Evolutionary conservation across 116 monocot species (phyloP), one percentile per base, ranked within the genome.

Genomic region (Zostera marina): DNA sequence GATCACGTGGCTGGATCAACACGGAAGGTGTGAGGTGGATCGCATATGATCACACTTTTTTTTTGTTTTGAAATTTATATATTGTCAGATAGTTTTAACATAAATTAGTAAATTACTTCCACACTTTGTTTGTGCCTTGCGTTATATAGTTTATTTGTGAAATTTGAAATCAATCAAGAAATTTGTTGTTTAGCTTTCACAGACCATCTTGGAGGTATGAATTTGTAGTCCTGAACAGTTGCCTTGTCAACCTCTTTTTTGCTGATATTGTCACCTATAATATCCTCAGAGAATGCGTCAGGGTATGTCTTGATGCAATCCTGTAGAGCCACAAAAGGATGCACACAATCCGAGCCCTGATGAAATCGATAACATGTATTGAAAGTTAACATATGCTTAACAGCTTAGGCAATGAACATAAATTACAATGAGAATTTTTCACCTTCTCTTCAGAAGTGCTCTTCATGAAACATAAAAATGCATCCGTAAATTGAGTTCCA

Each of bases 381-480:
- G 49, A 20, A 17, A 32, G 32, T 32, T 3, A 32, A 32, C 20
- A 20, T 8, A 49, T 49, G 20, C 19, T 8, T n/a, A 47, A n/a
- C 10, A 47, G 13, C 1, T 13, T 6, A 17, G 2, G 20, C 19
- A 49, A 49, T 2, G 20, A 17, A 15, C 20, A 9, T n/a, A 49
- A 49, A 49, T 7, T 6, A 49, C 15, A 16, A 17, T 20, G 9
- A 53, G 3, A 22, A 70, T 7, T 8, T 1, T 65, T 68, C n/a
- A 98, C 96, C 83, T 98, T 98, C 64, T 98, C 96, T 70, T 82
- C 76, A 11, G 69, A 63, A 53, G 76, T 89, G 81, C 96, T 98
- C 67, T 79, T 88, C 24, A 85, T 65, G 64, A 85, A 96, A 61
- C 96, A 96, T 23, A 77, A 63, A 60, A 98, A 98, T 63, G 96